phyloP scores from a whole-genome alignment of 2,329 filamentous ascomycete genomes.

The Stemphylium lycopersici region DNA sequence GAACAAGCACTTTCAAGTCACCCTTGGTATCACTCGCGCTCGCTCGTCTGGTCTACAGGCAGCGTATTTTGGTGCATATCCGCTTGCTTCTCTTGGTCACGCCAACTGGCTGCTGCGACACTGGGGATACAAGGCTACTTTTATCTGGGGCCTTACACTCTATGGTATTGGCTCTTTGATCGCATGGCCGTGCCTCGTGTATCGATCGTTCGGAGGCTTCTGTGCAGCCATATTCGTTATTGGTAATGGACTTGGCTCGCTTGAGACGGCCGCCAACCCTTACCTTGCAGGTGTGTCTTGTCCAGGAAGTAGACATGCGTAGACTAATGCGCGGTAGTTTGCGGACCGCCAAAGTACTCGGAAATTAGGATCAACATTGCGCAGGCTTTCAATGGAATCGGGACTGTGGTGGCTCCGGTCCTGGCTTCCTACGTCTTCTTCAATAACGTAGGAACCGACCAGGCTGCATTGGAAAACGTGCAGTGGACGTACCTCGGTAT shows the following conservation, averaged over 20 bases:
- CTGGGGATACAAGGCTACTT: slow-evolving; percentile 55
- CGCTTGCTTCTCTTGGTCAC: slow-evolving; percentile 56
- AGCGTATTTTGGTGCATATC: slow-evolving; percentile 58
- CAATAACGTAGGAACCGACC: slow-evolving; percentile 57
- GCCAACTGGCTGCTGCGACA: slow-evolving; percentile 57
- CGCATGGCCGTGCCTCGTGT: slow-evolving; percentile 64
- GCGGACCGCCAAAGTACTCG: slow-evolving; percentile 64
- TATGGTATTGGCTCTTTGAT: slow-evolving; percentile 64
- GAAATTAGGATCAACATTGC: slow-evolving; percentile 66
- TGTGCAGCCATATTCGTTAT: slow-evolving; percentile 64
- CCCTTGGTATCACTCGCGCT: slow-evolving; percentile 52
- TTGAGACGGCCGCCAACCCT: slow-evolving; percentile 66
- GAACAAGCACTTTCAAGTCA: slow-evolving; percentile 56
- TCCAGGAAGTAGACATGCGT: no score
- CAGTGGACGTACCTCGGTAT: slow-evolving; percentile 71
- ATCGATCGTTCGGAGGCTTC: slow-evolving; percentile 64
- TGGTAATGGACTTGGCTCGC: slow-evolving; percentile 58
- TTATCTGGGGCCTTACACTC: slow-evolving; percentile 60
- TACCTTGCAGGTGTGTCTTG: slow-evolving; percentile 20
- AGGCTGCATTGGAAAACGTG: slow-evolving; percentile 61
- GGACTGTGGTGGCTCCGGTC: slow-evolving; percentile 64
- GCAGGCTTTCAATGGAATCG: slow-evolving; percentile 65
- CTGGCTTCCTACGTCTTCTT: slow-evolving; percentile 68
- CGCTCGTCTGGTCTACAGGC: slow-evolving; percentile 56
- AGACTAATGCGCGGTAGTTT: slow-evolving; percentile 43